A percentile compares a stretch with the other conserved stretches of the same genome.
These are phyloP conservation scores for Encephalitozoon romaleae DNA, from an alignment of 371 early-diverging fungal genomes.

Conservation along the genomic window DNA sequence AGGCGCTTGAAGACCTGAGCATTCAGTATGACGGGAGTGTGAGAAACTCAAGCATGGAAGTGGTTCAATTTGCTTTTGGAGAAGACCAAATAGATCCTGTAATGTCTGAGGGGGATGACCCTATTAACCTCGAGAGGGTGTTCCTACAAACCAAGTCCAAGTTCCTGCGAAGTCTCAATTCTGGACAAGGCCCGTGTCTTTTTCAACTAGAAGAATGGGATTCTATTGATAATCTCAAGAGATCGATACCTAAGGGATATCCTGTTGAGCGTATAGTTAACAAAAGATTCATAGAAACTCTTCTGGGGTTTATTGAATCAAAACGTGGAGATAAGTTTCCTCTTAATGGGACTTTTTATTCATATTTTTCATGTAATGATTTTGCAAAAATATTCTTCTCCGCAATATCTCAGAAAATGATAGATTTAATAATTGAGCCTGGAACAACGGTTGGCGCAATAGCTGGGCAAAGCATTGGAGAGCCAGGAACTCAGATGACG, in stretches of 20 bases:
- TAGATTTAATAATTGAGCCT: slow-evolving; percentile 68
- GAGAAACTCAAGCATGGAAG: slow-evolving; percentile 32
- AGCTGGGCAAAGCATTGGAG: slow-evolving; percentile 93
- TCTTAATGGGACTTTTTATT: neutral
- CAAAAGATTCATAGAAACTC: neutral
- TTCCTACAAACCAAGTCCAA: neutral
- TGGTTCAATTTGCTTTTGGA: slow-evolving; percentile 39
- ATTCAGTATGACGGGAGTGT: slow-evolving; percentile 59
- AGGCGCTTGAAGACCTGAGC: slow-evolving; percentile 62
- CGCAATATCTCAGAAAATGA: neutral
- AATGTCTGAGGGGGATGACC: slow-evolving; percentile 13
- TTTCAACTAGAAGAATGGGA: neutral
- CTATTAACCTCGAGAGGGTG: slow-evolving; percentile 14
- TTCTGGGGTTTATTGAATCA: neutral
- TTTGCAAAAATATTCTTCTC: slow-evolving; percentile 7
- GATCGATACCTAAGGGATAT: neutral
- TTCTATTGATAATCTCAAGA: neutral
- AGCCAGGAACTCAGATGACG: slow-evolving; percentile 99
- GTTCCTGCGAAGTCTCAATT: neutral
- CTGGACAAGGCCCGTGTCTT: neutral
- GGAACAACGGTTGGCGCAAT: slow-evolving; percentile 75
- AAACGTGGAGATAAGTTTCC: neutral
- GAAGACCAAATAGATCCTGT: slow-evolving; percentile 42
- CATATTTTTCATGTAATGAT: neutral
- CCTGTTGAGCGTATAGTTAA: neutral